Evolutionary conservation across 2,329 filamentous ascomycete species (phyloP).

Genomic region (Cladobotryum protrusum): DNA sequence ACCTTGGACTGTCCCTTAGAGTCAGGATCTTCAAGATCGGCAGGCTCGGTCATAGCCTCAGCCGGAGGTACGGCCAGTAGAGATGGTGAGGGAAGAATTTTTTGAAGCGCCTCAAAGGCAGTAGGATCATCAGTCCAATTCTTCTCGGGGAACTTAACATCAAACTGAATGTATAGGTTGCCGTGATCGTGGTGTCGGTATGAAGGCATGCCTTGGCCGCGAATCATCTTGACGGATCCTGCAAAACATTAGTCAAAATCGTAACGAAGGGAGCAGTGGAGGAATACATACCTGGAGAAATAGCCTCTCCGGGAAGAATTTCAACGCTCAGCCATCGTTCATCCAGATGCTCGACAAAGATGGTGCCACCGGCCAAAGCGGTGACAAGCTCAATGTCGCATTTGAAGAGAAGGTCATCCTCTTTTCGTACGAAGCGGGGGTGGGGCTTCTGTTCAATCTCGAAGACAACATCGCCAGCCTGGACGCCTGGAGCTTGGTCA

Average conservation of each 20-base stretch:
- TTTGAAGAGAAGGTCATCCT: conserved; percentile 92
- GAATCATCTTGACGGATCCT: conserved; percentile 91
- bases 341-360: conserved; percentile 94
- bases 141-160: conserved; percentile 91
- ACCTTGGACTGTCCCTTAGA: conserved; percentile 58
- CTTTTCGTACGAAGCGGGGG: conserved; percentile 86
- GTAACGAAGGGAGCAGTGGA: neutral
- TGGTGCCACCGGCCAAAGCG: conserved; percentile 81
- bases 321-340: conserved; percentile 94
- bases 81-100: conserved; percentile 68
- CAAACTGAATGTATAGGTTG: conserved; percentile 96
- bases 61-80: conserved; percentile 61
- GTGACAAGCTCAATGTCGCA: conserved; percentile 95
- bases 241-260: conserved; percentile 12
- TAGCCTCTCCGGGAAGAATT: conserved; percentile 89
- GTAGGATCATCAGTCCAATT: conserved; percentile 59
- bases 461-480: conserved; percentile 94
- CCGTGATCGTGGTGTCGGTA: conserved; percentile 90
- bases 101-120: conserved; percentile 73
- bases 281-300: conserved; percentile 71
- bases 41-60: conserved; percentile 89
- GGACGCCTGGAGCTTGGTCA: conserved; percentile 87
- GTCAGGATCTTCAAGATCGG: conserved; percentile 79
- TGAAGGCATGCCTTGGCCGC: conserved; percentile 96
- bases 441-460: conserved; percentile 99